Evolutionary conservation across 495 filamentous ascomycete genomes (phyloP).

Genomic region (Podospora pseudocomata): DNA sequence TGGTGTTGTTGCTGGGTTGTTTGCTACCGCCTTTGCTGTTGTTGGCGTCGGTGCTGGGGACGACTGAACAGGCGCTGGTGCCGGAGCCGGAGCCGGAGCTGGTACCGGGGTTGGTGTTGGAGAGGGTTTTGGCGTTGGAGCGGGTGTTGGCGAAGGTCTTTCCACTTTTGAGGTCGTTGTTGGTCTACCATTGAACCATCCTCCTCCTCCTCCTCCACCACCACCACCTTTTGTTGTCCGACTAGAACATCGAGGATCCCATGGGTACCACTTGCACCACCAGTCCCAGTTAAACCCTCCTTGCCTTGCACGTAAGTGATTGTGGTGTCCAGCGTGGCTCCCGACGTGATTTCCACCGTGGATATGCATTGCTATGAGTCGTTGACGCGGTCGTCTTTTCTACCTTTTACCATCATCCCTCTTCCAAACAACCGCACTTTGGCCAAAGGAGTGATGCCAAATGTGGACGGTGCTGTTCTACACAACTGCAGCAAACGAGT

Average conservation of each 20-base stretch:
- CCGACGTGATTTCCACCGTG: neutral
- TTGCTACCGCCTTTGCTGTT: neutral
- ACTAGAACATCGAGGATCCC: neutral
- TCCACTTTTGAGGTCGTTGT: neutral
- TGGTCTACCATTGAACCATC: neutral
- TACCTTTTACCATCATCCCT: neutral
- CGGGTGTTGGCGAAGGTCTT: neutral
- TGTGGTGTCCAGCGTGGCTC: neutral
- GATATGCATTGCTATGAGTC: neutral
- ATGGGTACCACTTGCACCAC: neutral
- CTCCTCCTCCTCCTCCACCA: neutral
- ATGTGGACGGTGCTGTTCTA: neutral
- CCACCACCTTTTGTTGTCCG: neutral
- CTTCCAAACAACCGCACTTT: neutral
- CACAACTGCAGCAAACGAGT: neutral
- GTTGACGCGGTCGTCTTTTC: neutral
- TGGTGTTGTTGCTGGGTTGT: neutral
- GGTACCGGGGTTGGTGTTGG: neutral
- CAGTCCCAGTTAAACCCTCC: neutral
- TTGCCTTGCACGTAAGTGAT: neutral
- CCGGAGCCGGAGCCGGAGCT: neutral
- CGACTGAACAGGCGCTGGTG: neutral
- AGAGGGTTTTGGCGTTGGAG: neutral
- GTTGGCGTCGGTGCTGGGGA: neutral
- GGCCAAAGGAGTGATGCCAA: conserved; percentile 1